Evolutionary conservation across 2,329 filamentous ascomycete species (phyloP).

Genomic region (Pseudocercospora eumusae): DNA sequence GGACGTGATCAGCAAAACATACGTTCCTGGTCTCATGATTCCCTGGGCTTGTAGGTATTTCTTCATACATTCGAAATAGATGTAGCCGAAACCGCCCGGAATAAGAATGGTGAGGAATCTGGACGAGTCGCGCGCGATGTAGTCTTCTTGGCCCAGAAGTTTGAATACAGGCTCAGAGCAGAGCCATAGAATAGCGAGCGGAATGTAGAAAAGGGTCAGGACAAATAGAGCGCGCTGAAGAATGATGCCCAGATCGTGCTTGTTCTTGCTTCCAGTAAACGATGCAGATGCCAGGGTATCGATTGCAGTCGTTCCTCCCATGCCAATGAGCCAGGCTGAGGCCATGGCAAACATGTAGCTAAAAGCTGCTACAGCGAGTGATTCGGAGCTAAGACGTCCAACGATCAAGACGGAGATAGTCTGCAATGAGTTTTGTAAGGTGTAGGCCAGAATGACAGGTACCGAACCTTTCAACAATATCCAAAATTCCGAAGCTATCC

Average conservation of each 20-base stretch:
- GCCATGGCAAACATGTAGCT: conserved; percentile 94
- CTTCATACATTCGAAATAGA: conserved; percentile 80
- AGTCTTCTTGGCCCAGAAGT: conserved; percentile 73
- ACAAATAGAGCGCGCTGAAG: conserved; percentile 76
- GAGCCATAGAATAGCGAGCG: conserved; percentile 72
- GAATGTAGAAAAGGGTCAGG: conserved; percentile 69
- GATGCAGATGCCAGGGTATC: conserved; percentile 81
- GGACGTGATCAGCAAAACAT: conserved; percentile 62
- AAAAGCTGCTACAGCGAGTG: conserved; percentile 79
- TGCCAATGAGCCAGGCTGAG: conserved; percentile 80
- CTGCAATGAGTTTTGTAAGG: conserved; percentile 81
- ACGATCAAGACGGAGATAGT: conserved; percentile 80
- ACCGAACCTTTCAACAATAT: conserved; percentile 68
- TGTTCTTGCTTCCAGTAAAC: conserved; percentile 78
- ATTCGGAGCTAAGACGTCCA: conserved; percentile 75
- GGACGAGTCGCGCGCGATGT: conserved; percentile 72
- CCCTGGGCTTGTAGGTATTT: conserved; percentile 62
- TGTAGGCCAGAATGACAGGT: conserved; percentile 81
- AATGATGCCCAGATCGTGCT: conserved; percentile 74
- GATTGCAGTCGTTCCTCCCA: conserved; percentile 82
- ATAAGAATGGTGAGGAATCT: conserved; percentile 72
- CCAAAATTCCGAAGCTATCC: conserved; percentile 62
- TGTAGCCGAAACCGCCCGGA: conserved; percentile 80
- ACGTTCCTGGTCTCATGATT: conserved; percentile 66
- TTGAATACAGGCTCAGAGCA: conserved; percentile 74